These are phyloP conservation scores for Diophrys appendiculata DNA, from an alignment of 73 alveolate species.

Conservation along the genomic window DNA sequence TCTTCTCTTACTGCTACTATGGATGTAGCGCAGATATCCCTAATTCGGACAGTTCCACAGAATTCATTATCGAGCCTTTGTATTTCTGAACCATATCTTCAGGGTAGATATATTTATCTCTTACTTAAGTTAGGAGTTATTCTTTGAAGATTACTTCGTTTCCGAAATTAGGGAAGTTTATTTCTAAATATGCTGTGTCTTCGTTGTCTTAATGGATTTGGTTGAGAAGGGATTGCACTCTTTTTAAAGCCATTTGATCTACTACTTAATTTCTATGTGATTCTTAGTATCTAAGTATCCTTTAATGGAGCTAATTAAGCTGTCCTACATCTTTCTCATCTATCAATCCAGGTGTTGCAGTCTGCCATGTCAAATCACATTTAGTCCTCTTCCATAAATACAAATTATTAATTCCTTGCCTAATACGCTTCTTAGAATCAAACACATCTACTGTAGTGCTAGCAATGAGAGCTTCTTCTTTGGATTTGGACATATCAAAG, in stretches of 20 bases:
- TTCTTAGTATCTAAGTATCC: constrained; percentile 7
- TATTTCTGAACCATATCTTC: constrained; percentile 10
- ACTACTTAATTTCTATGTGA: constrained; percentile 15
- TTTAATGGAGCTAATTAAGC: constrained; percentile 10
- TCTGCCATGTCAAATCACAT: constrained; percentile 18
- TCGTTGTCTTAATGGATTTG: constrained; percentile 20
- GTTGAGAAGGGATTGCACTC: constrained; percentile 13
- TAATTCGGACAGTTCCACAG: not conserved
- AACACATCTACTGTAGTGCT: constrained; percentile 33
- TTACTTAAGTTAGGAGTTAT: constrained; percentile 4
- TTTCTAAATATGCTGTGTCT: constrained; percentile 24
- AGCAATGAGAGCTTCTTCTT: constrained; percentile 33
- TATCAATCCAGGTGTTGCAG: constrained; percentile 48
- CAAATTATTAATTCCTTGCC: constrained; percentile 47
- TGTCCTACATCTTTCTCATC: constrained; percentile 2
- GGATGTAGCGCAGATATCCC: not conserved
- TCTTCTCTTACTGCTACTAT: not conserved
- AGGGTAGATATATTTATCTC: constrained; percentile 29
- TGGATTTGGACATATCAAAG: constrained; percentile 48
- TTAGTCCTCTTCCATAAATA: constrained; percentile 28
- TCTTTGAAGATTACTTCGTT: constrained; percentile 28
- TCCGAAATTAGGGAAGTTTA: constrained; percentile 40
- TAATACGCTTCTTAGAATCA: constrained; percentile 49
- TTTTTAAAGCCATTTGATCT: constrained; percentile 22
- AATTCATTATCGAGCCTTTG: not conserved